Evolutionary conservation across 129 eudicot species (phyloP).

Genomic region (Escallonia rubra): DNA sequence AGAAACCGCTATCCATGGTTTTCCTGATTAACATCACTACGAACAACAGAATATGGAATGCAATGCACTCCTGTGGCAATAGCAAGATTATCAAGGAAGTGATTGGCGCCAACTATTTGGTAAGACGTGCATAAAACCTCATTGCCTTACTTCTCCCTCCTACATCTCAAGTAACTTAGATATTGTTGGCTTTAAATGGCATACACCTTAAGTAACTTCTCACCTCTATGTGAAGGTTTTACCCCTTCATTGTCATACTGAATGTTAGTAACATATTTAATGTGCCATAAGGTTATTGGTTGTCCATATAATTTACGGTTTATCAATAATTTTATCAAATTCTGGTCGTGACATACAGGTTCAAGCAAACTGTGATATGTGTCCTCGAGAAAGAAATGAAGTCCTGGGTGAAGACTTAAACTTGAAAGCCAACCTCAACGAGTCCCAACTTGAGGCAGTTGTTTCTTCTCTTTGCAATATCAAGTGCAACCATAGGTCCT

Average conservation of each 20-base stretch:
- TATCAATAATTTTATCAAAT: background rate
- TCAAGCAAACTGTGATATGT: too few species aligned
- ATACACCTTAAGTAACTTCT: background rate
- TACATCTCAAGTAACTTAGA: background rate
- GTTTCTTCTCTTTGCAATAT: slow-evolving; percentile 29
- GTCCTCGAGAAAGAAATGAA: background rate
- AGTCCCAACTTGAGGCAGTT: slow-evolving; percentile 52
- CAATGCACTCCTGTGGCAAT: slow-evolving; percentile 25
- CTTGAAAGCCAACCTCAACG: slow-evolving; percentile 28
- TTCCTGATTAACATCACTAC: slow-evolving; percentile 58
- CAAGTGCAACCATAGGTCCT: slow-evolving; percentile 22
- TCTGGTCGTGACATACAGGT: too few species aligned
- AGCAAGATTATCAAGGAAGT: slow-evolving; percentile 28
- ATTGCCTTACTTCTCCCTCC: background rate
- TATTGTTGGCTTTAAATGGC: background rate
- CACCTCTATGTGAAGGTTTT: background rate
- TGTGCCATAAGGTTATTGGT: background rate
- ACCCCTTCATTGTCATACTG: too few species aligned
- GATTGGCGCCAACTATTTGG: slow-evolving; percentile 23
- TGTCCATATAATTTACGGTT: background rate
- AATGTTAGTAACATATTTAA: too few species aligned
- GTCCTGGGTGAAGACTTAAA: background rate
- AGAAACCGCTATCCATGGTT: slow-evolving; percentile 26
- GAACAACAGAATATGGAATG: slow-evolving; percentile 58
- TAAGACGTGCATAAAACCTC: slow-evolving; percentile 13